phyloP scores from a whole-genome alignment of 331 rosid genomes.

The Telfairia occidentalis region DNA sequence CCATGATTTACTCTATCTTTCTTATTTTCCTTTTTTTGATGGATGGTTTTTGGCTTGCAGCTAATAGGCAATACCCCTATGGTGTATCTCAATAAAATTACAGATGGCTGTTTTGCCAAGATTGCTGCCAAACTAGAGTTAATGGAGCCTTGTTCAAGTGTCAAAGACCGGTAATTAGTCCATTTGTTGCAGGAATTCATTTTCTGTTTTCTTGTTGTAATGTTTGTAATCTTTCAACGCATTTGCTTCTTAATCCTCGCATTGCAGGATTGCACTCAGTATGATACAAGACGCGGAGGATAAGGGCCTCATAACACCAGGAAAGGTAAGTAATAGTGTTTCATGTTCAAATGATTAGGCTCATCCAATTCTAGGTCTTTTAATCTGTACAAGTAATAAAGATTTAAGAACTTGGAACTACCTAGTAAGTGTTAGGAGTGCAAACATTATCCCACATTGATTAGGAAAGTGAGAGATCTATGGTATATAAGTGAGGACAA shows the following conservation, averaged over 20 bases:
- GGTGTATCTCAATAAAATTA: conserved; percentile 59
- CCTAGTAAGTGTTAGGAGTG: too few species aligned
- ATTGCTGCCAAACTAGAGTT: conserved; percentile 78
- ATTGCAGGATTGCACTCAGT: conserved; percentile 54
- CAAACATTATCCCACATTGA: too few species aligned
- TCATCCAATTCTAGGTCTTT: neutral
- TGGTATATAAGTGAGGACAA: too few species aligned
- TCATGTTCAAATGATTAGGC: neutral
- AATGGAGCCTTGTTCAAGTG: conserved; percentile 74
- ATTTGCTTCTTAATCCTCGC: neutral
- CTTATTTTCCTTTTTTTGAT: neutral
- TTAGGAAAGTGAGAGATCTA: too few species aligned
- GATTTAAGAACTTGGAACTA: neutral
- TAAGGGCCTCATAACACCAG: conserved; percentile 66
- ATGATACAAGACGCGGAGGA: conserved; percentile 90
- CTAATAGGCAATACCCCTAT: conserved; percentile 68
- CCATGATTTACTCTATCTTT: neutral
- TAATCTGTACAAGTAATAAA: neutral
- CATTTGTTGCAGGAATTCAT: neutral
- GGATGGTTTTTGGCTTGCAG: conserved; percentile 20
- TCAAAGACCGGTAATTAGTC: conserved; percentile 54
- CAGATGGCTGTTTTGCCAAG: conserved; percentile 63
- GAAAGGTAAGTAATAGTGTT: conserved; percentile 43
- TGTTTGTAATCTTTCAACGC: neutral
- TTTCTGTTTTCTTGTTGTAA: neutral